A percentile compares a stretch with the other conserved stretches of the same genome.
Conservation (phyloP, 2,329 filamentous ascomycete genomes). For the Cordyceps fumosorosea region DNA sequence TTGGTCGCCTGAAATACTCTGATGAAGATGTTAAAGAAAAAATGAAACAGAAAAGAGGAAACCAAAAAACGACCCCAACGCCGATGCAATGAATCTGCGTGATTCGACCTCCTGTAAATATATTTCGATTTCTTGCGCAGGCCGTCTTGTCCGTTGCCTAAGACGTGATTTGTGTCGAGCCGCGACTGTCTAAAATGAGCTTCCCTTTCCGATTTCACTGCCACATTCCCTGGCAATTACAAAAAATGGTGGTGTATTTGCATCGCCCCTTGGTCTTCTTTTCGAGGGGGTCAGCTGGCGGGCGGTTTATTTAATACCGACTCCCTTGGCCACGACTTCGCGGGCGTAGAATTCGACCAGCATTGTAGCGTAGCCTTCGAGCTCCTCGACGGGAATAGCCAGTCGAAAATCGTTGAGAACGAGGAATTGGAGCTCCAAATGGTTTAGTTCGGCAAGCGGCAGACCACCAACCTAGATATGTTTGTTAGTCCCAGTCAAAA, state of each 20-base stretch:
- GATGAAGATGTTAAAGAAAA: not conserved
- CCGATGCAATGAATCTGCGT: slow-evolving; percentile 13
- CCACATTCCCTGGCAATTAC: not conserved
- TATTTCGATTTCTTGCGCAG: not conserved
- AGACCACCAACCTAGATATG: slow-evolving; percentile 76
- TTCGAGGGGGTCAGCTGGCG: too few relatives aligned
- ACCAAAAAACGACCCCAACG: not conserved
- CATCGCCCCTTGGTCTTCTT: not conserved
- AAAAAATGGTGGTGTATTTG: not conserved
- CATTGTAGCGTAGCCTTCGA: slow-evolving; percentile 97
- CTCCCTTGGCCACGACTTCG: slow-evolving; percentile 59
- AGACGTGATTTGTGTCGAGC: not conserved
- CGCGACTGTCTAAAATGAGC: slow-evolving; percentile 7
- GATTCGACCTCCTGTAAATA: slow-evolving; percentile 11
- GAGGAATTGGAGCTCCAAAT: slow-evolving; percentile 92
- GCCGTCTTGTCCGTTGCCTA: not conserved
- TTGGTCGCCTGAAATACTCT: not conserved
- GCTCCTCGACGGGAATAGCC: slow-evolving; percentile 85
- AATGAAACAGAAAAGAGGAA: not conserved
- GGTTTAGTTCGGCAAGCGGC: slow-evolving; percentile 86
- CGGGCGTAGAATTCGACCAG: slow-evolving; percentile 95
- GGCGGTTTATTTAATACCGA: not conserved
- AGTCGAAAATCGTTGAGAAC: slow-evolving; percentile 94
- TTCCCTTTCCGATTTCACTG: not conserved
- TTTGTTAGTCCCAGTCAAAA: not conserved